Percentiles rank a stretch among this genome's conserved stretches.
Conservation (phyloP, 805 yeast species). For the Suhomyces canberraensis region DNA sequence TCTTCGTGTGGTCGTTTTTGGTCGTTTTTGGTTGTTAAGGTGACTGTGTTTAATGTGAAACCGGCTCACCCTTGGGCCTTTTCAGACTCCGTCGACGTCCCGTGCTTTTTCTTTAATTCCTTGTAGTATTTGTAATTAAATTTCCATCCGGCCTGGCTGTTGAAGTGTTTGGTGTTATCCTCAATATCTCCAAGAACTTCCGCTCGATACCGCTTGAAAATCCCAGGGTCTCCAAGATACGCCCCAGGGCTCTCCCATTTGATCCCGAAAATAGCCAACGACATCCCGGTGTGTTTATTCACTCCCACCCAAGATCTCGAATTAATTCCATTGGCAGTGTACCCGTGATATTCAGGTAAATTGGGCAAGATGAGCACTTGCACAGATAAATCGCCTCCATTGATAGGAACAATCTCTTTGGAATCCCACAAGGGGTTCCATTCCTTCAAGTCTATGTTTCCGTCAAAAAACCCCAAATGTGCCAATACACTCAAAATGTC, state of each 20-base stretch:
- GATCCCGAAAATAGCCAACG: conserved; percentile 59
- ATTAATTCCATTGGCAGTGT: conserved; percentile 63
- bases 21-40: no score
- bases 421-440: conserved; percentile 32
- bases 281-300: conserved; percentile 72
- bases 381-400: conserved; percentile 52
- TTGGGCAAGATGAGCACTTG: conserved; percentile 66
- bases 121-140: conserved; percentile 28
- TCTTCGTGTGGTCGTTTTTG: no score
- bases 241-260: conserved; percentile 43
- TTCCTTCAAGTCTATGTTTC: conserved; percentile 26
- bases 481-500: conserved; percentile 71
- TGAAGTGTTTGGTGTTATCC: conserved; percentile 8
- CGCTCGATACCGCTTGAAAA: conserved; percentile 26
- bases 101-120: conserved; percentile 25
- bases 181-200: conserved; percentile 24
- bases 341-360: conserved; percentile 61
- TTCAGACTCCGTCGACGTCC: no score
- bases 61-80: no score
- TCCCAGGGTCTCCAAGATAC: conserved; percentile 25
- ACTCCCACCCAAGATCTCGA: conserved; percentile 64
- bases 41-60: no score
- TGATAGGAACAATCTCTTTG: conserved; percentile 18
- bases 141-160: conserved; percentile 27
- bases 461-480: conserved; percentile 66